Evolutionary conservation across 2,329 filamentous ascomycete genomes (phyloP).

Genomic region (Cytospora piceae): DNA sequence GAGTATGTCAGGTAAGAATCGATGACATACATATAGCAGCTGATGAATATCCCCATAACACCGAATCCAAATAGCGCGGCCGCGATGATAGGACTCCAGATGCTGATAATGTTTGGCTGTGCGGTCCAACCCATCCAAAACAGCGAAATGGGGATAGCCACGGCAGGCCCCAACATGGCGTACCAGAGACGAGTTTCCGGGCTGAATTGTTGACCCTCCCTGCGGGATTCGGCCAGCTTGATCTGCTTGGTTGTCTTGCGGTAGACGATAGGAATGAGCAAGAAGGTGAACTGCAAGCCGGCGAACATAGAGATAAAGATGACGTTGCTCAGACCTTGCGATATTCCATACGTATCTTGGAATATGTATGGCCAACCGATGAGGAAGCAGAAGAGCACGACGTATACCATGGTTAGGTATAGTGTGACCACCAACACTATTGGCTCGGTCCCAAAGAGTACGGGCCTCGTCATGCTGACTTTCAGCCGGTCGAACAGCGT

Average conservation of each 20-base stretch:
- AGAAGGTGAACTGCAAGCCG: conserved; percentile 43
- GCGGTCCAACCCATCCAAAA: conserved; percentile 58
- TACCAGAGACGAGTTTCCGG: conserved; percentile 48
- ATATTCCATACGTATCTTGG: conserved; percentile 45
- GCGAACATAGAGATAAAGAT: conserved; percentile 50
- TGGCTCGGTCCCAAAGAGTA: conserved; percentile 43
- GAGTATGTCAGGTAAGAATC: conserved; percentile 42
- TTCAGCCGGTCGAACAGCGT: conserved; percentile 58
- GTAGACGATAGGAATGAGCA: conserved; percentile 42
- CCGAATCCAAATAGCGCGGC: conserved; percentile 49
- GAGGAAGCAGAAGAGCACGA: conserved; percentile 57
- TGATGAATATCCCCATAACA: conserved; percentile 45
- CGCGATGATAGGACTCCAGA: conserved; percentile 50
- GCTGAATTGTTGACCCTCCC: conserved; percentile 39
- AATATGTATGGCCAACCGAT: conserved; percentile 57
- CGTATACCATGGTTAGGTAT: conserved; percentile 57
- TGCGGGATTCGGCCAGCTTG: conserved; percentile 15
- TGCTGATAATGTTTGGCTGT: conserved; percentile 44
- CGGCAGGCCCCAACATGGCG: conserved; percentile 47
- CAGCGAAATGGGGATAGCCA: conserved; percentile 48
- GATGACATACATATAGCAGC: conserved; percentile 44
- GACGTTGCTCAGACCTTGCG: conserved; percentile 46
- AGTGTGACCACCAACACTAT: conserved; percentile 32
- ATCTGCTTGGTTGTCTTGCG: conserved; percentile 33
- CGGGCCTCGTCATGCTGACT: conserved; percentile 49